Base-by-base conservation (phyloP, 441 rosid genomes). In the Isatis lusitanica region DNA sequence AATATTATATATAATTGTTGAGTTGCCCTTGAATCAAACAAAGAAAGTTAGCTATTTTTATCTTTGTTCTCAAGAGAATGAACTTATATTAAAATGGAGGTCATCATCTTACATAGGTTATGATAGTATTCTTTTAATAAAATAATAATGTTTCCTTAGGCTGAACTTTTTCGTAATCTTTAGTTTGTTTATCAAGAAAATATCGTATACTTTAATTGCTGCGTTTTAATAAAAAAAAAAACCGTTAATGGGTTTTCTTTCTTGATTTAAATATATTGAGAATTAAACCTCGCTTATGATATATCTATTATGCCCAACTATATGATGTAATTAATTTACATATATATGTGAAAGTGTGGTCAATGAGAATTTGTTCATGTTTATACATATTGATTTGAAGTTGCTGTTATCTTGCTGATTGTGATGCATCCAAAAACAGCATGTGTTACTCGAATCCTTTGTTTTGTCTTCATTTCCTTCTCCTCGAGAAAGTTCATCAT, bases 371-470 rank as follows among this genome's bases (percentile, higher is more conserved):
- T 36, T 62, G 12, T 52, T 64, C 11, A 55, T 73, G 47, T 64
- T 44, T 65, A 55, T 9, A 17, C 24, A 61, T 15, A 52, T 42
- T 73, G 15, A 63, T 73, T 31, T 55, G 42, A 64, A 65, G 33
- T 55, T 31, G 62, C 52, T 62, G 58, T 26, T 26, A 3, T 26
- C 28, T 26, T 26, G 28, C 64, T 57, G 15, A 70, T 46, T 73
- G 65, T 44, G 42, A 56, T 63, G 28, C 63, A 53, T 53, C 70
- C 76, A 73, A 72, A 52, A 28, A 53, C 40, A 52, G 47, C 70
- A 72, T 63, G 56, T 63, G 75, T 52, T 40, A 48, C 40, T 51
- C 61, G 31, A 38, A 63, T 63, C 63, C 38, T 52, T 52, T 40
- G 24, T 53, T 63, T 63, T 72, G 75, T 73, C 39, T 53, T 43